Evolutionary conservation across 345 rosid species (phyloP), one percentile per base, ranked within the genome.

Genomic region (Melastoma malabathricum): DNA sequence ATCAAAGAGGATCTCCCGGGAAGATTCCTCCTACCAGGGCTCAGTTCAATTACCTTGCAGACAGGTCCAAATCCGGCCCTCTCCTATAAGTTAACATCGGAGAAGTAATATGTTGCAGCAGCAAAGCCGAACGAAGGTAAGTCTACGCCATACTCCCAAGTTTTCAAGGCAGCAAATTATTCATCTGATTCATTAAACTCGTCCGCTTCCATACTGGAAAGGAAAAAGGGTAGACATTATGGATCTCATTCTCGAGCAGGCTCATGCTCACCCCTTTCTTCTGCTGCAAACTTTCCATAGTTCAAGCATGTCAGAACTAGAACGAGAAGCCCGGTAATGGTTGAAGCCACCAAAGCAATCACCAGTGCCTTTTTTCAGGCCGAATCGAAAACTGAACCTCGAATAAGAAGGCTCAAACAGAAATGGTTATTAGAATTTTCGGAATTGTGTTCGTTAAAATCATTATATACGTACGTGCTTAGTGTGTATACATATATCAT

Each of bases 1-100:
- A 22, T 22, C 25, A 22, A 22, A 1, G 25, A 22, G 2, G 25
- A 22, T 22, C 25, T 22, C 25, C 4, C 25, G 25, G 4, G 25
- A 22, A 22, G 25, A 22, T 22, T 22, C 25, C 41, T 7, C 9
- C 41, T 34, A 34, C 41, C 41, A 8, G 12, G 41, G 41, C 12
- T 34, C 41, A 34, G 12, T 34, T 34, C 41, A 12, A 8, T 9
- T 5, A 16, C 47, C 73, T 54, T 72, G 59, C 70, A 70, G 14
- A 72, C 75, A 10, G 50, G 48, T 3, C 78, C 78, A 53, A 76
- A 76, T 5, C 81, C 81, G 2, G 2, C 81, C 77, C 44, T 61
- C 59, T 18, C 81, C 82, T 1, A 76, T 53, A 48, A 64, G 46
- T 72, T 70, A 23, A 61, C 51, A 3, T 62, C 61, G 20, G 67